Conservation (phyloP, 2,329 filamentous ascomycete species). For the Septoria petroselini region DNA sequence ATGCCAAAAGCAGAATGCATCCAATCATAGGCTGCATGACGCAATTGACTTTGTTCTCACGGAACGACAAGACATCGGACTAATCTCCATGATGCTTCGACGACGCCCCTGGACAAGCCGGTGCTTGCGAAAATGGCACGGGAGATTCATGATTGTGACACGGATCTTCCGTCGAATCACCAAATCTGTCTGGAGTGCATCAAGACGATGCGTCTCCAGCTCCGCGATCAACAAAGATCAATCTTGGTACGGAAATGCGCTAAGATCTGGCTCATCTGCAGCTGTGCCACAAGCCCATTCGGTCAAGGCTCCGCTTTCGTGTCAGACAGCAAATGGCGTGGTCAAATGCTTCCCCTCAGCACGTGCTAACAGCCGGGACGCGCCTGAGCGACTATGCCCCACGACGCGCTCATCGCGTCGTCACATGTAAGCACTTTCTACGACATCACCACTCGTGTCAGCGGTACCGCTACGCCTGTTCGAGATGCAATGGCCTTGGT, state of each 20-base stretch:
- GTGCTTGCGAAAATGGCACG: too few species aligned
- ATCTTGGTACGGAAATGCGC: constrained; percentile 13
- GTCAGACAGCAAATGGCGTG: background rate
- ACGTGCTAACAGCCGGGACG: constrained; percentile 10
- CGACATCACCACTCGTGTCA: constrained; percentile 18
- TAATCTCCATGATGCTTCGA: too few species aligned
- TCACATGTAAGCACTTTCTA: constrained; percentile 8
- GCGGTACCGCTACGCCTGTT: constrained; percentile 12
- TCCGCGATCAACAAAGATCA: constrained; percentile 3
- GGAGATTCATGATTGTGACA: too few species aligned
- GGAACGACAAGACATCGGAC: background rate
- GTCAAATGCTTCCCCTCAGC: constrained; percentile 2
- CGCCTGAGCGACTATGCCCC: constrained; percentile 10
- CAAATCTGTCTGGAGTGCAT: background rate
- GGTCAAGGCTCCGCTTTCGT: constrained; percentile 4
- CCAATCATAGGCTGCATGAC: constrained; percentile 7
- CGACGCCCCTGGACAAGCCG: too few species aligned
- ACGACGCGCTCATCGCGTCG: constrained; percentile 16
- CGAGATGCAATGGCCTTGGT: constrained; percentile 7
- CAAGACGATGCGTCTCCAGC: background rate
- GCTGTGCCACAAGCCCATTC: background rate
- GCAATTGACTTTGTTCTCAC: constrained; percentile 1
- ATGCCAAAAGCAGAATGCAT: constrained; percentile 3
- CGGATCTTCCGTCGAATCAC: background rate
- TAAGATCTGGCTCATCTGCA: constrained; percentile 18